These are phyloP conservation scores for Chalciporus sphaerocephalus DNA, from an alignment of 768 basidiomycete genomes.

Conservation along the genomic window DNA sequence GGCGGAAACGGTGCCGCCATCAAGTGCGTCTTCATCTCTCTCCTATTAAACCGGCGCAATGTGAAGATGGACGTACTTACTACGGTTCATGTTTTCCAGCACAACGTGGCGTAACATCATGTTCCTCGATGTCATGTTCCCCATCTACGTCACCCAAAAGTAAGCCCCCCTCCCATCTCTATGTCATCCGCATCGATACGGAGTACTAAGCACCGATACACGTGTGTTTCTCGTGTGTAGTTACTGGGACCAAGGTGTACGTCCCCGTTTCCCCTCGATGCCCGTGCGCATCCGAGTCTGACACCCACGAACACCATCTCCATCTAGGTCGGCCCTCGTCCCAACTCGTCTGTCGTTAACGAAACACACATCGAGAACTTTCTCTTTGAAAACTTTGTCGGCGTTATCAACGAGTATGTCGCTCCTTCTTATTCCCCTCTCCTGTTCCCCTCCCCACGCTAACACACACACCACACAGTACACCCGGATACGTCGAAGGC, in stretches of 20 bases:
- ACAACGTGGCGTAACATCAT: constrained; percentile 56
- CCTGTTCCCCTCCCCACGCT: background rate
- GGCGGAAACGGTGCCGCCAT: constrained; percentile 55
- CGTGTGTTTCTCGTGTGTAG: constrained; percentile 28
- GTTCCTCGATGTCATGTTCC: constrained; percentile 51
- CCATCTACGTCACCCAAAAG: constrained; percentile 63
- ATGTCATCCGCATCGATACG: no score
- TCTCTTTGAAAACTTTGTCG: constrained; percentile 50
- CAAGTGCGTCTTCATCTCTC: constrained; percentile 40
- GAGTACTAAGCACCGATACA: background rate
- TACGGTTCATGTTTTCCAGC: constrained; percentile 25
- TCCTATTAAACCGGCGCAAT: no score
- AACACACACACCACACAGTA: constrained; percentile 11
- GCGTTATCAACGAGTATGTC: constrained; percentile 46
- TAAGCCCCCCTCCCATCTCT: constrained; percentile 22
- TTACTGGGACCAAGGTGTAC: constrained; percentile 59
- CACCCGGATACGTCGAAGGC: constrained; percentile 49
- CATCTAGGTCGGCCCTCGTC: constrained; percentile 38
- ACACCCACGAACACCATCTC: no score
- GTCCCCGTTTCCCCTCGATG: no score
- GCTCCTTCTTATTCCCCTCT: no score
- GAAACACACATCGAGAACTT: constrained; percentile 57
- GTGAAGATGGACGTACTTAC: no score
- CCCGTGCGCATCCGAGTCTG: no score
- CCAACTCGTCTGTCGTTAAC: constrained; percentile 42